Evolutionary conservation across 2,329 filamentous ascomycete species (phyloP).

Genomic region (Sclerotiophoma versabilis): DNA sequence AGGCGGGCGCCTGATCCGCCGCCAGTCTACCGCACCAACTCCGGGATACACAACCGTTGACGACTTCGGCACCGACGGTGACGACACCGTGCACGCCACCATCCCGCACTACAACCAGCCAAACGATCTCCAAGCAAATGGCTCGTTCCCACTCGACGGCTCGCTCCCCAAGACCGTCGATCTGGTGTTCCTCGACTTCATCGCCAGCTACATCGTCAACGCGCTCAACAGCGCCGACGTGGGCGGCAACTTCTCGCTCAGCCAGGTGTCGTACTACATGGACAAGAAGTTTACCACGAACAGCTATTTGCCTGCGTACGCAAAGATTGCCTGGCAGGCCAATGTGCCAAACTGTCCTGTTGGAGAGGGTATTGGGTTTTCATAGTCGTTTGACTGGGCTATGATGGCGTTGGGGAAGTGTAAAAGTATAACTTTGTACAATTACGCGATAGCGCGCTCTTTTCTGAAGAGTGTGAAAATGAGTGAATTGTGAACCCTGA

Average conservation of each 20-base stretch:
- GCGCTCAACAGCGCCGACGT: conserved; percentile 44
- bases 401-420: too few species aligned
- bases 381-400: neutral
- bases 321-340: conserved; percentile 51
- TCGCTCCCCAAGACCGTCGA: conserved; percentile 57
- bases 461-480: too few species aligned
- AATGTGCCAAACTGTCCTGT: conserved; percentile 52
- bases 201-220: conserved; percentile 45
- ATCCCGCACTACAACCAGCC: conserved; percentile 59
- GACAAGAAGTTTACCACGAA: conserved; percentile 53
- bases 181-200: conserved; percentile 62
- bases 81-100: conserved; percentile 61
- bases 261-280: conserved; percentile 49
- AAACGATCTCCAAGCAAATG: conserved; percentile 59
- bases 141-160: conserved; percentile 56
- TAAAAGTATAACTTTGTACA: too few species aligned
- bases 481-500: too few species aligned
- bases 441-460: too few species aligned
- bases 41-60: conserved; percentile 64
- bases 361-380: conserved; percentile 41
- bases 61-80: conserved; percentile 64
- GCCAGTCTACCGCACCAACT: conserved; percentile 52
- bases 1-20: conserved; percentile 57
- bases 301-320: conserved; percentile 51
- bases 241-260: conserved; percentile 40